phyloP scores from a whole-genome alignment of 2,329 filamentous ascomycete genomes.

The Cadophora sp. region DNA sequence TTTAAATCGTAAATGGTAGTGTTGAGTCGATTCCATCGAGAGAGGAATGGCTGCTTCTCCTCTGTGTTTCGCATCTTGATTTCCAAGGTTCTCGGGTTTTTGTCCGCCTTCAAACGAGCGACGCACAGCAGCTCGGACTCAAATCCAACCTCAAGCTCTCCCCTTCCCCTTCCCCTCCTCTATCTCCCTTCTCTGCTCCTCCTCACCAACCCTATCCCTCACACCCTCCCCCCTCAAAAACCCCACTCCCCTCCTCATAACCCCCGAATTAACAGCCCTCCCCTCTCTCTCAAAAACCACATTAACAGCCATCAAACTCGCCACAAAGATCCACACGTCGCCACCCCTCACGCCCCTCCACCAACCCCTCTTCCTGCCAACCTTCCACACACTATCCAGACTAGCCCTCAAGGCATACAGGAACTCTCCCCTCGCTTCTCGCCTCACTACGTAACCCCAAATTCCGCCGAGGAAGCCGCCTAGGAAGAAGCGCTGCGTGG shows the following conservation, averaged over 20 bases:
- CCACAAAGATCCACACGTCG: slow-evolving; percentile 83
- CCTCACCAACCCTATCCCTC: slow-evolving; percentile 35
- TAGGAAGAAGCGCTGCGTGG: slow-evolving; percentile 88
- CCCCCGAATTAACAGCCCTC: slow-evolving; percentile 34
- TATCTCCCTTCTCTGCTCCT: slow-evolving; percentile 34
- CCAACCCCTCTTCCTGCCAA: slow-evolving; percentile 88
- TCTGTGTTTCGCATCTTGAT: no score
- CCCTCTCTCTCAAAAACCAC: slow-evolving; percentile 56
- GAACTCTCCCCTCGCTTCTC: slow-evolving; percentile 71
- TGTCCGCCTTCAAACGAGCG: no score
- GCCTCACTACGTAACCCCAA: slow-evolving; percentile 80
- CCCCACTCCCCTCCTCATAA: slow-evolving; percentile 39
- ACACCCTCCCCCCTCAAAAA: slow-evolving; percentile 42
- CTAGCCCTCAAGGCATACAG: slow-evolving; percentile 80
- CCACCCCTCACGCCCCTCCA: slow-evolving; percentile 84
- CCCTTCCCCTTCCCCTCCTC: slow-evolving; percentile 29
- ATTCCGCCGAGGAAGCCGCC: slow-evolving; percentile 85
- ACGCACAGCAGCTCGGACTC: no score
- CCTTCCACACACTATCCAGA: slow-evolving; percentile 87
- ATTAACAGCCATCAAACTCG: slow-evolving; percentile 79
- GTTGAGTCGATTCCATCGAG: no score
- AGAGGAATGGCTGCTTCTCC: no score
- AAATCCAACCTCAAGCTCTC: background rate
- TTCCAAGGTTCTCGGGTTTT: no score
- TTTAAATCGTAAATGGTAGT: no score